Evolutionary conservation across 225 moss, liverwort and hornwort species (phyloP), one percentile per base, ranked within the genome.

Genomic region (Climacium dendroides): DNA sequence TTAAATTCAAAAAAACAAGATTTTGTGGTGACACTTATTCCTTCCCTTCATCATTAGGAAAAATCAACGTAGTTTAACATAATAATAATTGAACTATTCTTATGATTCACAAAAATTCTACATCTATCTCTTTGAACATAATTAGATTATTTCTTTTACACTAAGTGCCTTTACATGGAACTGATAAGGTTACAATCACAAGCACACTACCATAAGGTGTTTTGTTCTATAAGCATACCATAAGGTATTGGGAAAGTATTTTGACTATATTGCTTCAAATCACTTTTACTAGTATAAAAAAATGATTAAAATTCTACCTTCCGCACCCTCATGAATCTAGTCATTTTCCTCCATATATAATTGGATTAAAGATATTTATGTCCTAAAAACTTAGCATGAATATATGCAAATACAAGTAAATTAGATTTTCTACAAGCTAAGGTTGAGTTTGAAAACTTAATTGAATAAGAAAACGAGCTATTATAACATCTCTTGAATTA

Each of bases 141-240:
- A 15, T 43, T 28, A 14, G 8, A 8, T 34, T 34, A 23, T 52
- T 74, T 52, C 3, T 22, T 52, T 52, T 1, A 22, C 1, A 75
- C 5, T 14, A 19, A 23, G 3, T 13, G 5, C 4, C 3, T 52
- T 8, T 8, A 22, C 0, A 0, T 0, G 1, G 4, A 52, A 52
- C 35, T 35, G 5, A 52, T 75, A 22, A 74, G 12, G 9, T 50
- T 74, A 2, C 3, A 52, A 14, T 34, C 1, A 1, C 22, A 22
- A 74, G 22, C 15, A 15, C 5, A 9, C 0, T 24, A 0, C 15
- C 5, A 41, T 15, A 26, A 70, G 1, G n/a, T n/a, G n/a, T n/a
- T 1, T 69, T 39, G 7, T 7, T 39, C 14, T 39, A 39, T 39
- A 3, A 69, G 3, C 13, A 13, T 13, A 11, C 67, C 1, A 63